phyloP scores from a whole-genome alignment of 805 yeast genomes.

The Teunomyces funiuensis region DNA sequence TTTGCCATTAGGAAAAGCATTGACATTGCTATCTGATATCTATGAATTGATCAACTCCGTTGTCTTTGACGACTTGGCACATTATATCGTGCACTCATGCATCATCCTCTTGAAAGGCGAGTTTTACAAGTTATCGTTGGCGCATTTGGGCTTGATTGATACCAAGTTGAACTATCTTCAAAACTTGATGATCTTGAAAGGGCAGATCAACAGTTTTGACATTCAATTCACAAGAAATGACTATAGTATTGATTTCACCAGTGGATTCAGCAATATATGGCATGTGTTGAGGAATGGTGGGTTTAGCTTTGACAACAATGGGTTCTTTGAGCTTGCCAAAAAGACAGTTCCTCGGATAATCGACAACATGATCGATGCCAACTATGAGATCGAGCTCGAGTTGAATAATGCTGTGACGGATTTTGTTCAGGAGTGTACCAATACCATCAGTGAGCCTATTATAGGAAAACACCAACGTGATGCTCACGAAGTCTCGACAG shows the following conservation, averaged over 20 bases:
- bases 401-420: conserved; percentile 68
- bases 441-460: conserved; percentile 48
- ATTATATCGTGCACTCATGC: conserved; percentile 78
- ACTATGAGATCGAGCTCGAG: conserved; percentile 67
- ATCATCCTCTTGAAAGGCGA: conserved; percentile 60
- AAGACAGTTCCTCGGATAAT: conserved; percentile 79
- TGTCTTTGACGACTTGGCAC: conserved; percentile 88
- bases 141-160: conserved; percentile 52
- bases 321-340: conserved; percentile 51
- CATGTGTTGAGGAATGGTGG: conserved; percentile 38
- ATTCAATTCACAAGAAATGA: conserved; percentile 75
- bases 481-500: conserved; percentile 31
- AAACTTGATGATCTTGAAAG: conserved; percentile 67
- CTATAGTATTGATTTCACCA: conserved; percentile 72
- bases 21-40: conserved; percentile 70
- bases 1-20: conserved; percentile 69
- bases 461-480: conserved; percentile 15
- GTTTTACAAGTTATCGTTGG: conserved; percentile 41
- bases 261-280: conserved; percentile 57
- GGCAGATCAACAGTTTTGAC: conserved; percentile 72
- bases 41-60: conserved; percentile 75
- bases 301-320: conserved; percentile 32
- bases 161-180: conserved; percentile 67
- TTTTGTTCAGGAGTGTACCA: conserved; percentile 54
- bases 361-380: conserved; percentile 77